Conservation (phyloP, 2,329 filamentous ascomycete genomes). For the Pyrenophora tritici-repentis region DNA sequence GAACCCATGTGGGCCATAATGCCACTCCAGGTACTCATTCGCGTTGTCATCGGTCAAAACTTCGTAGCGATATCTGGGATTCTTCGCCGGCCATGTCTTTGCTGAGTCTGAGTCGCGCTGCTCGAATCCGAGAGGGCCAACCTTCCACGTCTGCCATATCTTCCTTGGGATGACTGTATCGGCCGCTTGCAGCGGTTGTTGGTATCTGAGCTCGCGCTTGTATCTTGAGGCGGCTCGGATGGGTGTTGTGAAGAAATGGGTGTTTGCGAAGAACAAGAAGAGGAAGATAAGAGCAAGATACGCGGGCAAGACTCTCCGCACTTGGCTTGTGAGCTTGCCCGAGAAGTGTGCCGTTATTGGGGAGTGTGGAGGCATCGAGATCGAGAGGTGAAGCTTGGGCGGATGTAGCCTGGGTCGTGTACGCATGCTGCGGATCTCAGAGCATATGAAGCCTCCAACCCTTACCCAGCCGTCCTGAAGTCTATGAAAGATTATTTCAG, state of each 20-base stretch:
- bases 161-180: slow-evolving; percentile 62
- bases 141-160: slow-evolving; percentile 80
- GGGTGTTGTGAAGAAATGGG: slow-evolving; percentile 41
- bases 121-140: slow-evolving; percentile 69
- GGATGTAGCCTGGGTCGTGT: slow-evolving; percentile 38
- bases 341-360: slow-evolving; percentile 42
- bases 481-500: slow-evolving; percentile 20
- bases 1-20: slow-evolving; percentile 68
- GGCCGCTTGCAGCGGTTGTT: slow-evolving; percentile 35
- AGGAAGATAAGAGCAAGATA: slow-evolving; percentile 39
- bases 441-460: slow-evolving; percentile 19
- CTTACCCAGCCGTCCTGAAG: slow-evolving; percentile 17
- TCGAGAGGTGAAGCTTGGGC: slow-evolving; percentile 41
- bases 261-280: slow-evolving; percentile 41
- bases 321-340: slow-evolving; percentile 41
- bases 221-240: slow-evolving; percentile 42
- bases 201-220: slow-evolving; percentile 43
- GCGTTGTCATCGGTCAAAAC: slow-evolving; percentile 73
- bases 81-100: slow-evolving; percentile 68
- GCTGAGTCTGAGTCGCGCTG: slow-evolving; percentile 65
- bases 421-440: slow-evolving; percentile 45
- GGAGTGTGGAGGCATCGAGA: slow-evolving; percentile 40
- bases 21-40: slow-evolving; percentile 68
- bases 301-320: slow-evolving; percentile 41
- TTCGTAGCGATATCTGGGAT: slow-evolving; percentile 69